phyloP scores from a whole-genome alignment of 2,329 filamentous ascomycete genomes.

The Neopestalotiopsis rosae region DNA sequence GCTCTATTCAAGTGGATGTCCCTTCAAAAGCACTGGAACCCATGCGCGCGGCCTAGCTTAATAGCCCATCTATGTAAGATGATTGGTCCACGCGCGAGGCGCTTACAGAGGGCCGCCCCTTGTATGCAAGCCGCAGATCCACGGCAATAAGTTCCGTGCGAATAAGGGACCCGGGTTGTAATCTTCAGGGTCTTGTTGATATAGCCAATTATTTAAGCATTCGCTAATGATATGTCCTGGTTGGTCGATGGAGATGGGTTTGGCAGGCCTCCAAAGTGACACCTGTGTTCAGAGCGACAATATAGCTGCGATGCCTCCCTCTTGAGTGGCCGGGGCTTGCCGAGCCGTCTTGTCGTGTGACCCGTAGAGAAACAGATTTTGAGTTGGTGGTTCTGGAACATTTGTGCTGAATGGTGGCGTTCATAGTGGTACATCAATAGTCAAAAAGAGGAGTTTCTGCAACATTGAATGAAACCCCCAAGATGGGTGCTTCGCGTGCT shows the following conservation, averaged over 20 bases:
- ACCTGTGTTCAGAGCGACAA: too few species aligned
- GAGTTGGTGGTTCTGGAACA: not conserved
- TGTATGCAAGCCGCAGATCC: not conserved
- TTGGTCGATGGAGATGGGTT: not conserved
- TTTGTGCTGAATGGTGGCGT: not conserved
- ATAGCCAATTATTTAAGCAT: not conserved
- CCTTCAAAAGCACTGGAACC: too few species aligned
- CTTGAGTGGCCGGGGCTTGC: not conserved
- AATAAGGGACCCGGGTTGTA: not conserved
- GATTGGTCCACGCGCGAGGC: constrained; percentile 7
- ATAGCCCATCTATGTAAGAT: not conserved
- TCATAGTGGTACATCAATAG: not conserved
- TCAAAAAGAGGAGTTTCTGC: not conserved
- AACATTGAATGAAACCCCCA: not conserved
- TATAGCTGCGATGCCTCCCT: too few species aligned
- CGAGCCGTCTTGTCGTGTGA: not conserved
- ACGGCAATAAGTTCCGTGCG: not conserved
- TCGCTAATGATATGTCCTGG: not conserved
- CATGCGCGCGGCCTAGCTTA: constrained; percentile 12
- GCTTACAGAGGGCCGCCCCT: not conserved
- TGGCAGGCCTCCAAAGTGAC: too few species aligned
- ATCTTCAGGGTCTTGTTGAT: not conserved
- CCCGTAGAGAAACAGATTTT: not conserved
- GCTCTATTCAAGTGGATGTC: too few species aligned
- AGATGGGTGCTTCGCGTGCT: too few species aligned